Evolutionary conservation across 164 flowering plant species (phyloP).

Genomic region (Cinnamomum chago): DNA sequence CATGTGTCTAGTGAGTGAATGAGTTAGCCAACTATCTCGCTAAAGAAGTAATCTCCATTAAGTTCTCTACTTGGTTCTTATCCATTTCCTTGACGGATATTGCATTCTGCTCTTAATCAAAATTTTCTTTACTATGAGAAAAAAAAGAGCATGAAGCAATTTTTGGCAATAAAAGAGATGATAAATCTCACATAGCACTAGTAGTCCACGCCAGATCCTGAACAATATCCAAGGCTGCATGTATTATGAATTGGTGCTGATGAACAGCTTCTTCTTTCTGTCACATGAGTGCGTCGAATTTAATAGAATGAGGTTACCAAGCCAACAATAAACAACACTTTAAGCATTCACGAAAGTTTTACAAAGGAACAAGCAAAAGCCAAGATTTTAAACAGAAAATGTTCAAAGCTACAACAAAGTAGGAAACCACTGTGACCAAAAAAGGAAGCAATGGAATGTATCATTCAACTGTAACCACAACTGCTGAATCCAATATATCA

Average conservation of each 20-base stretch:
- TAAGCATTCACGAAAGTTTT: neutral
- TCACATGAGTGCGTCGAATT: constrained; percentile 1
- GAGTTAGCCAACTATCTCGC: neutral
- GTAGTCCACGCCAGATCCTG: constrained; percentile 99
- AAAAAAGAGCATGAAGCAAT: neutral
- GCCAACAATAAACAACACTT: neutral
- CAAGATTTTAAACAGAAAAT: neutral
- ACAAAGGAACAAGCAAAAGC: neutral
- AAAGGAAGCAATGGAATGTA: neutral
- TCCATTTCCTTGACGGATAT: neutral
- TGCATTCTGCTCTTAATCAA: neutral
- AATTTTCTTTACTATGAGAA: neutral
- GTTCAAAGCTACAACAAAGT: neutral
- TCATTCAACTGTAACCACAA: neutral
- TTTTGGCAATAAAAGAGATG: neutral
- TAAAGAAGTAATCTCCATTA: neutral
- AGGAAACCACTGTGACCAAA: neutral
- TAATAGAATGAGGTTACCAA: constrained; percentile 5
- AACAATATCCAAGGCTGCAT: constrained; percentile 93
- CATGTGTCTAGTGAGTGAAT: neutral
- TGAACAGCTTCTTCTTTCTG: constrained; percentile 98
- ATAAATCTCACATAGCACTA: constrained; percentile 73
- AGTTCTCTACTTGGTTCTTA: neutral
- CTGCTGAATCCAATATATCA: neutral
- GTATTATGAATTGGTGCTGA: constrained; percentile 89